These are phyloP conservation scores for Meyerozyma elateridarum DNA, from an alignment of 1,139 yeast genomes.

Conservation along the genomic window DNA sequence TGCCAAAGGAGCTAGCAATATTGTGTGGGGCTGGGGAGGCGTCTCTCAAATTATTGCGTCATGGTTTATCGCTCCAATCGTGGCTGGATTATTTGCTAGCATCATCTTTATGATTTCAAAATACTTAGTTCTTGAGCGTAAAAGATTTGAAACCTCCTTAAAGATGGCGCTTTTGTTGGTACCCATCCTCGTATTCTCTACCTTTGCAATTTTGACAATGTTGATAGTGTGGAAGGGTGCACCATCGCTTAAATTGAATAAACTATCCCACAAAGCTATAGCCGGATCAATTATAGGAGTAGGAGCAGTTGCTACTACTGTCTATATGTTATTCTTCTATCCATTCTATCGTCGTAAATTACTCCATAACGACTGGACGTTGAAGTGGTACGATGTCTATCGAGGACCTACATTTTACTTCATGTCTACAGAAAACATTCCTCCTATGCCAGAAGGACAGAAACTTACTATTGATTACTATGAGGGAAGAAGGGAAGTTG, in stretches of 20 bases:
- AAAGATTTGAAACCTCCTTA: constrained; percentile 36
- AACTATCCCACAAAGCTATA: constrained; percentile 47
- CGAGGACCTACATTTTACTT: constrained; percentile 57
- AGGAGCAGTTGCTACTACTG: constrained; percentile 49
- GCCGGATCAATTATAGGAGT: constrained; percentile 58
- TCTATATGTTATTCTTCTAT: constrained; percentile 52
- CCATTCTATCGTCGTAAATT: constrained; percentile 65
- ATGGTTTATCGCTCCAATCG: constrained; percentile 76
- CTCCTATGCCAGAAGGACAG: constrained; percentile 63
- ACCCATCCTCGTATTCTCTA: constrained; percentile 57
- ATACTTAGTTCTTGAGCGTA: constrained; percentile 56
- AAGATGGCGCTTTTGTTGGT: constrained; percentile 54
- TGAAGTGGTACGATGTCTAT: constrained; percentile 52
- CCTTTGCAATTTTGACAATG: constrained; percentile 61
- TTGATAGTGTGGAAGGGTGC: constrained; percentile 69
- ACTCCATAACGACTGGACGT: constrained; percentile 62
- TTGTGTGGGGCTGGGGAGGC: constrained; percentile 75
- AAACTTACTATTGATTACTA: constrained; percentile 58
- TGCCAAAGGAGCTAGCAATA: constrained; percentile 52
- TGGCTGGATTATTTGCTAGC: constrained; percentile 64
- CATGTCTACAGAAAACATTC: constrained; percentile 52
- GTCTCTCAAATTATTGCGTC: constrained; percentile 72
- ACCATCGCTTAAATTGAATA: constrained; percentile 53
- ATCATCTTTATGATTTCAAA: constrained; percentile 57
- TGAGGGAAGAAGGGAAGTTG: constrained; percentile 50